Evolutionary conservation across 164 flowering plant genomes (phyloP).

Genomic region (Piper longum): DNA sequence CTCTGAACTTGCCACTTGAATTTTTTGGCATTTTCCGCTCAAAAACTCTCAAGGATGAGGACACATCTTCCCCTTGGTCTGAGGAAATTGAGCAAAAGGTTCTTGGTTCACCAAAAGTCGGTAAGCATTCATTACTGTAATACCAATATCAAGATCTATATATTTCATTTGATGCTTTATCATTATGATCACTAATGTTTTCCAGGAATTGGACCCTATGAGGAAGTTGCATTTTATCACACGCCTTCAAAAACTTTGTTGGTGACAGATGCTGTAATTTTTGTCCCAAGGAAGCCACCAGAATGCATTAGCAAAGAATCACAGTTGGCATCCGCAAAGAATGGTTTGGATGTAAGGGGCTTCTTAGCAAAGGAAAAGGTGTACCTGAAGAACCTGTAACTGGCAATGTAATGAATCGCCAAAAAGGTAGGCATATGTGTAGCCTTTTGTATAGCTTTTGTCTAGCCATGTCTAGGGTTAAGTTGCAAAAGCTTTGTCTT

Average conservation of each 20-base stretch:
- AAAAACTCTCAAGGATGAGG: constrained; percentile 63
- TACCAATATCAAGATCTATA: not conserved
- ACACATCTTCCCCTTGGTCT: constrained; percentile 71
- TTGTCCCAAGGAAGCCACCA: constrained; percentile 87
- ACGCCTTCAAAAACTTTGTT: constrained; percentile 65
- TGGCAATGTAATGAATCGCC: constrained; percentile 62
- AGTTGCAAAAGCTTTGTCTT: not conserved
- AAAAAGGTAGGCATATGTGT: constrained; percentile 43
- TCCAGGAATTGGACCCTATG: constrained; percentile 96
- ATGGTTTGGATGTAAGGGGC: constrained; percentile 78
- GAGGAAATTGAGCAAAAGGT: constrained; percentile 89
- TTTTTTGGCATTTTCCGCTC: constrained; percentile 89
- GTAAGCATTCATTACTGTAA: constrained; percentile 21
- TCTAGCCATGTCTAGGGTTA: not conserved
- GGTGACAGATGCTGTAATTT: constrained; percentile 92
- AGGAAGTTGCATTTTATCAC: constrained; percentile 93
- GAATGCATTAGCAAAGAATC: constrained; percentile 80
- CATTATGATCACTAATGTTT: not conserved
- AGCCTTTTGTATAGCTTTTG: not conserved
- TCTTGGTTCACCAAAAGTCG: constrained; percentile 95
- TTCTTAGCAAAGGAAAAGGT: constrained; percentile 85
- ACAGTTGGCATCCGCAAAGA: constrained; percentile 72
- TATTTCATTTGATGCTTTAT: not conserved
- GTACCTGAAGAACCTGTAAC: constrained; percentile 74
- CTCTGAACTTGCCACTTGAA: constrained; percentile 83